phyloP scores from a whole-genome alignment of 192 early-diverging fungal species.

The Podila minutissima region DNA sequence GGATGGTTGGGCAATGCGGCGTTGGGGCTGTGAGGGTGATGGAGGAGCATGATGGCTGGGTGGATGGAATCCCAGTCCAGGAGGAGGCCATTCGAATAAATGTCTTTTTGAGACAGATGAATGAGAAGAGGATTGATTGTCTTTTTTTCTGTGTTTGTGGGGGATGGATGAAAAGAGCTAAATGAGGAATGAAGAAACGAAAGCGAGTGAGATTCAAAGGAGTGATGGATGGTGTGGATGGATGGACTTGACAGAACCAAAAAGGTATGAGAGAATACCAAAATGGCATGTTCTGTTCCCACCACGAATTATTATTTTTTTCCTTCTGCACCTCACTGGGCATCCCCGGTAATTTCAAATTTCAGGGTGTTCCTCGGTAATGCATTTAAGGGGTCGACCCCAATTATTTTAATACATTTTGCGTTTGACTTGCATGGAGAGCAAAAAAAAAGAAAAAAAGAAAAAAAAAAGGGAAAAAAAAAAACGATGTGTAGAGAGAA shows the following conservation, averaged over 20 bases:
- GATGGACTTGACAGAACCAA: too few relatives aligned
- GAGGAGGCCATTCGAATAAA: slow-evolving; percentile 1
- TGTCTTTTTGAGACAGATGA: not conserved
- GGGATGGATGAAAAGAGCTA: not conserved
- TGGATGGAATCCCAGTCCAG: slow-evolving; percentile 24
- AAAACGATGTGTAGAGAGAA: slow-evolving; percentile 1
- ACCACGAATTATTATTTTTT: too few relatives aligned
- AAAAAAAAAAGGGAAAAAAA: not conserved
- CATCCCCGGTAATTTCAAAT: not conserved
- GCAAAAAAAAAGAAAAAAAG: not conserved
- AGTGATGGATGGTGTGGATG: not conserved
- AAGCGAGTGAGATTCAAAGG: not conserved
- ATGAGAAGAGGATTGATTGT: slow-evolving; percentile 1
- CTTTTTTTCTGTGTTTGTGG: too few relatives aligned
- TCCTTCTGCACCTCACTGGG: too few relatives aligned
- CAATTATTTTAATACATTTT: not conserved
- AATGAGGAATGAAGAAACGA: not conserved
- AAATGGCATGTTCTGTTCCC: too few relatives aligned
- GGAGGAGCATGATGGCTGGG: slow-evolving; percentile 24
- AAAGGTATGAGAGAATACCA: too few relatives aligned
- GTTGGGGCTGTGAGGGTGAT: slow-evolving; percentile 10
- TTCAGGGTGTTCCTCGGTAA: not conserved
- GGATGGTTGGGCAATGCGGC: slow-evolving; percentile 9
- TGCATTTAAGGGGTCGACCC: not conserved
- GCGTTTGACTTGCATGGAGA: not conserved